Evolutionary conservation across 2,329 filamentous ascomycete genomes (phyloP).

Genomic region (Colletotrichum liaoningense): DNA sequence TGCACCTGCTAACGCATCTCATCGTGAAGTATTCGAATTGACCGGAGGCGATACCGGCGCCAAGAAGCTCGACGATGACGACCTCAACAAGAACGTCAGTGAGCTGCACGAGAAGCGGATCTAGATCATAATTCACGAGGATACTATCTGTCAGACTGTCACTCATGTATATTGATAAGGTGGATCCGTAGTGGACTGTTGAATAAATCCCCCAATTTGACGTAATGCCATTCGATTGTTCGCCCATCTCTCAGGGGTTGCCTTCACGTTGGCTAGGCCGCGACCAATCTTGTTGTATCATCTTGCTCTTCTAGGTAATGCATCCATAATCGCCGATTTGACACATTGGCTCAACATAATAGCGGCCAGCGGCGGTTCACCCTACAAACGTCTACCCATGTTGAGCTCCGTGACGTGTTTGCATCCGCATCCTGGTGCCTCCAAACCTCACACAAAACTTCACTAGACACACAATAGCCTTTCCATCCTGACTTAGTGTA

Average conservation of each 20-base stretch:
- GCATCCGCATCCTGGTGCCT: background rate
- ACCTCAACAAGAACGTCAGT: background rate
- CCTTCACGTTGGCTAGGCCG: too few relatives aligned
- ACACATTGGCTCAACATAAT: background rate
- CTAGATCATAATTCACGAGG: background rate
- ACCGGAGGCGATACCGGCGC: constrained; percentile 4
- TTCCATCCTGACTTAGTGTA: constrained; percentile 5
- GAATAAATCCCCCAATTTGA: background rate
- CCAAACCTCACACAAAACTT: background rate
- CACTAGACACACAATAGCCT: background rate
- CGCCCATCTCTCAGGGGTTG: too few relatives aligned
- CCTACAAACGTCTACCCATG: constrained; percentile 6
- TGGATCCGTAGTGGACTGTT: background rate
- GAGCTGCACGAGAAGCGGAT: background rate
- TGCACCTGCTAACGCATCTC: background rate
- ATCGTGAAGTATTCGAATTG: constrained; percentile 28
- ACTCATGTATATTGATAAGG: background rate
- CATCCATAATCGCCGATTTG: too few relatives aligned
- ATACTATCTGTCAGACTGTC: background rate
- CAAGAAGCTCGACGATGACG: constrained; percentile 5
- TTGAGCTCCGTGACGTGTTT: background rate
- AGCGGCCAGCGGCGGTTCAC: constrained; percentile 1
- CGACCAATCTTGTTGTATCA: too few relatives aligned
- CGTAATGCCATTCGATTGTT: background rate
- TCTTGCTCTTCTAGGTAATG: too few relatives aligned